Evolutionary conservation across 176 grass and related monocot species (phyloP).

Genomic region (Carex littledalei): DNA sequence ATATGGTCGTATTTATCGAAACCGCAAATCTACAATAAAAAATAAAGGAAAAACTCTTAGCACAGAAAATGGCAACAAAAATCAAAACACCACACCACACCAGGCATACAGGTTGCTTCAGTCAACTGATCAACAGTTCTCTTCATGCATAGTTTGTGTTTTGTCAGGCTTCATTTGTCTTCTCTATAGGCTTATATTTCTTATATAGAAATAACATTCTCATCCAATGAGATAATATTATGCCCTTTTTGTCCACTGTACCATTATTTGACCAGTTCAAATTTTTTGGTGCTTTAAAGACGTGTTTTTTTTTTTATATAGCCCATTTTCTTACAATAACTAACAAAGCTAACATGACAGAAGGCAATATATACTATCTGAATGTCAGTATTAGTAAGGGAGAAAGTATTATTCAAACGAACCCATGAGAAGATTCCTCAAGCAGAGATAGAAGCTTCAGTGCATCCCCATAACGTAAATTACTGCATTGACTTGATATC

Average conservation of each 20-base stretch:
- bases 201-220: neutral
- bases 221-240: neutral
- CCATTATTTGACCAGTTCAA: neutral
- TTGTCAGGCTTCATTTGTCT: neutral
- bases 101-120: neutral
- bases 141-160: slow-evolving; percentile 2
- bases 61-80: neutral
- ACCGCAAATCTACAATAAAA: slow-evolving; percentile 53
- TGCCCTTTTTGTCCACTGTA: neutral
- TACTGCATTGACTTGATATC: slow-evolving; percentile 65
- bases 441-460: slow-evolving; percentile 76
- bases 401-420: slow-evolving; percentile 27
- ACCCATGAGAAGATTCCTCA: slow-evolving; percentile 86
- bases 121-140: neutral
- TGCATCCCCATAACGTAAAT: slow-evolving; percentile 60
- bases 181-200: neutral
- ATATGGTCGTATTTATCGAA: slow-evolving; percentile 75
- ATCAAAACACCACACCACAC: neutral
- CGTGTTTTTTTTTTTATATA: neutral
- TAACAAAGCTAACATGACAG: neutral
- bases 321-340: neutral
- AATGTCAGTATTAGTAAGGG: neutral
- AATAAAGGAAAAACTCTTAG: slow-evolving; percentile 3
- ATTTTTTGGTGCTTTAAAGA: neutral
- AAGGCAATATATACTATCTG: neutral